Evolutionary conservation across 208 protist genomes (phyloP), one percentile per base, ranked within the genome.

Genomic region (Acanthamoeba rhysodes): DNA sequence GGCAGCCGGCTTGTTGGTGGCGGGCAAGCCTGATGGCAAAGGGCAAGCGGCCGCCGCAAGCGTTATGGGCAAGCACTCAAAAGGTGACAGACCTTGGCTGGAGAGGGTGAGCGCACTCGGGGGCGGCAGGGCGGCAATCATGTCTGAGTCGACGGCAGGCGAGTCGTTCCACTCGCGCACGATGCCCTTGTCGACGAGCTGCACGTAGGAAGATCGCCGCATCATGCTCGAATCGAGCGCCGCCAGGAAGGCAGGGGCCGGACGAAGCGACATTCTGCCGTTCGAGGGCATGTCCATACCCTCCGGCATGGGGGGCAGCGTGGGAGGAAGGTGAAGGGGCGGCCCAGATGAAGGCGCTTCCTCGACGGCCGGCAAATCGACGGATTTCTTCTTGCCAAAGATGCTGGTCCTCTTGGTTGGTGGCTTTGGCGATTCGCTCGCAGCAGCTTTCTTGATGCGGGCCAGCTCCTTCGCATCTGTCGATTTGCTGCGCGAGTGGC

Each of bases 91-190:
- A n/a, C n/a, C n/a, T n/a, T 48, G 45, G 62, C 62, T 12, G 62
- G 62, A 70, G 53, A 59, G 53, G 53, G 22, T 29, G 62, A 70
- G 20, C 62, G 45, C 62, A 70, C 62, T 41, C 5, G 48, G 12
- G 45, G 45, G 45, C 78, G 29, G 70, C 70, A 78, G 18, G 70
- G 70, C 32, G 62, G 62, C 62, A 32, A 68, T 68, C 62, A 68
- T 68, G 7, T 78, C 34, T 8, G 18, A 34, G 12, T 78, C 32
- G 70, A 32, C 5, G 16, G 27, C 41, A 50, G 32, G 70, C 22
- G 70, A n/a, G 34, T 92, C 85, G 24, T 92, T 92, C 85, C 85
- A 92, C 32, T 92, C 85, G 12, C 57, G 55, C 34, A 92, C 55
- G 34, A 92, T 92, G 48, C 85, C 85, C 55, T 92, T 64, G 45